Evolutionary conservation across 73 alveolate genomes (phyloP), one percentile per base, ranked within the genome.

Genomic region (Paramecium primaurelia): DNA sequence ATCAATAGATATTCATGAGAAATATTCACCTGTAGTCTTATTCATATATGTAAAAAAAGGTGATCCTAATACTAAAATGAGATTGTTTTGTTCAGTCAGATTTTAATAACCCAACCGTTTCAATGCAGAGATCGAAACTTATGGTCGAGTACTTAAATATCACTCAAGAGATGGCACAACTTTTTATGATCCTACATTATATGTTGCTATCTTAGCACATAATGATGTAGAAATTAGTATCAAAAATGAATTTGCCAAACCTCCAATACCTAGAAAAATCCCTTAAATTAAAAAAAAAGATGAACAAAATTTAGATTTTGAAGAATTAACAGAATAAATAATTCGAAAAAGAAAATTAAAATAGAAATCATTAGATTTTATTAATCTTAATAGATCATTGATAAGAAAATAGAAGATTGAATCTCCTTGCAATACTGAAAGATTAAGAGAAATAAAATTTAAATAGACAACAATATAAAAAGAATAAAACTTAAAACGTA

Each of bases 121-220:
- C 47, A 80, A 80, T 80, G 91, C 91, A 80, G 91, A 80, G 18
- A 47, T 80, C 8, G 91, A 80, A 47, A 26, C 73, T 9, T 44
- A 45, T 80, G 91, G 91, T 18, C 47, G 58, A 20, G 71, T 80
- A 4, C 75, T 80, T 9, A 80, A 80, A 42, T 80, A 45, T 49
- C 34, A 28, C 28, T 25, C 77, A 0, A 80, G 58, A 22, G 47
- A 45, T 1, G 91, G 58, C 28, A 6, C 36, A 32, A 64, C 47
- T 80, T 80, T 80, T 49, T 40, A 16, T 26, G 71, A 80, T n/a
- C 49, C 49, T 16, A 32, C 75, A 10, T 20, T 80, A 10, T 47
- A 80, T 26, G 44, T 80, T 44, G 75, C 91, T 4, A 9, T 80
- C 18, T 47, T 80, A 28, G 77, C 91, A 18, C 58, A 45, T 2